Conservation (phyloP, 345 rosid genomes). For the Hirschfeldia incana region DNA sequence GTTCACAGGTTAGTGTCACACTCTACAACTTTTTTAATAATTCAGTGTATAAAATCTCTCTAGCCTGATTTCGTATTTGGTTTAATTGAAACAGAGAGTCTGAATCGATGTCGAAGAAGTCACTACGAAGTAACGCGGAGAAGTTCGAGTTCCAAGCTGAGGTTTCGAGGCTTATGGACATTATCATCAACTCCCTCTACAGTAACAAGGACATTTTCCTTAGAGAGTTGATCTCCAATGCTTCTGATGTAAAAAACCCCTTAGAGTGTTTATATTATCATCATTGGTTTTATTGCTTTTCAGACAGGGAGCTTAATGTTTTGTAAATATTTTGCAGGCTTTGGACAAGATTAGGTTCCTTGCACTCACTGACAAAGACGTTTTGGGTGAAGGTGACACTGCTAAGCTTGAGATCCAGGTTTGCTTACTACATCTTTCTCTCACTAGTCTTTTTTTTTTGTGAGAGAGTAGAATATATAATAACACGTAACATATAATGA, state of each 20-base stretch:
- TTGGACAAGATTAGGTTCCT: slow-evolving; percentile 96
- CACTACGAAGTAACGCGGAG: slow-evolving; percentile 81
- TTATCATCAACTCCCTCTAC: slow-evolving; percentile 91
- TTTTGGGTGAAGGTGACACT: slow-evolving; percentile 88
- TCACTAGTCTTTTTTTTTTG: not conserved
- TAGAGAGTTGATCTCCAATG: slow-evolving; percentile 93
- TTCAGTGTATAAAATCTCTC: too few relatives aligned
- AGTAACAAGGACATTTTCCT: slow-evolving; percentile 75
- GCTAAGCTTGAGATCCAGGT: slow-evolving; percentile 96
- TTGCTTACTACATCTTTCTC: not conserved
- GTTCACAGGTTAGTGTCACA: slow-evolving; percentile 59
- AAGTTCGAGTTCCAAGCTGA: slow-evolving; percentile 98
- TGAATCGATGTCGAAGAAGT: slow-evolving; percentile 85
- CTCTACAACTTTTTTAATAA: not conserved
- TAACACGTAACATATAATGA: too few relatives aligned
- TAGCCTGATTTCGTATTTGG: not conserved
- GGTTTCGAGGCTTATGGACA: slow-evolving; percentile 99
- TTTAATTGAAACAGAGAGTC: slow-evolving; percentile 20
- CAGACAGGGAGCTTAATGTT: not conserved
- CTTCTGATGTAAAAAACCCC: slow-evolving; percentile 67
- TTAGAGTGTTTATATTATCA: not conserved
- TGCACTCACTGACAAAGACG: slow-evolving; percentile 85
- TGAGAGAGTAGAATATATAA: too few relatives aligned
- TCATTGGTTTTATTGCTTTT: not conserved
- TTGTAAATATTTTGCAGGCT: slow-evolving; percentile 52